A percentile compares a stretch with the other conserved stretches of the same genome.
phyloP scores from a whole-genome alignment of 495 filamentous ascomycete genomes.

The Podospora bellae-mahoneyi region DNA sequence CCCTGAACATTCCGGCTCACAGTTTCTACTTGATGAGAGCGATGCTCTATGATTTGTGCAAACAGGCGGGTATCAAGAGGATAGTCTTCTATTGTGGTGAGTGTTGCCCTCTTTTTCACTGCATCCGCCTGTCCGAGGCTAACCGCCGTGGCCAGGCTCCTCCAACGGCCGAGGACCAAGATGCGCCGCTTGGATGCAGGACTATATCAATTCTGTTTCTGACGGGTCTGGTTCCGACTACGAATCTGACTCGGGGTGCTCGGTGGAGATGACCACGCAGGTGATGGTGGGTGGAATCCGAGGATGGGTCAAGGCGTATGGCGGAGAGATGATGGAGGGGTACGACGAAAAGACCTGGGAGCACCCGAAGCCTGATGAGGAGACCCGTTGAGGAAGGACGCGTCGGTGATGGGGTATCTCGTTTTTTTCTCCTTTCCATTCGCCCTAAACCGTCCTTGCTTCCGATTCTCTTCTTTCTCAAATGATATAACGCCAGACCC shows the following conservation, averaged over 20 bases:
- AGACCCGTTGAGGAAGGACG: background rate
- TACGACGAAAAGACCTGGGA: conserved; percentile 48
- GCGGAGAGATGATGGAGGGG: conserved; percentile 43
- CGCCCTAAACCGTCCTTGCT: background rate
- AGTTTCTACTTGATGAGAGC: conserved; percentile 43
- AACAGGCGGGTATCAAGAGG: conserved; percentile 41
- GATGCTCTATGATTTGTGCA: conserved; percentile 40
- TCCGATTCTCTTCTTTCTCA: conserved; percentile 4
- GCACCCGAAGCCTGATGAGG: conserved; percentile 23
- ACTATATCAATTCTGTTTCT: conserved; percentile 36
- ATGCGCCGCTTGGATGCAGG: conserved; percentile 49
- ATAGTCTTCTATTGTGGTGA: conserved; percentile 51
- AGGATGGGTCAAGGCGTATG: conserved; percentile 49
- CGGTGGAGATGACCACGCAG: conserved; percentile 35
- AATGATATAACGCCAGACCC: conserved; percentile 18
- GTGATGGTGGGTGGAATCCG: conserved; percentile 49
- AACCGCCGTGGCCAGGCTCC: conserved; percentile 33
- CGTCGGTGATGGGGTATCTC: conserved; percentile 29
- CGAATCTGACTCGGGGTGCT: background rate
- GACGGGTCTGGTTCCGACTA: conserved; percentile 20
- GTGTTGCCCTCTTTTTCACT: conserved; percentile 15
- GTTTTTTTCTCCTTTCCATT: conserved; percentile 9
- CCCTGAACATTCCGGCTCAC: conserved; percentile 49
- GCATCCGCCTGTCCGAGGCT: background rate
- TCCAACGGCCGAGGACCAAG: conserved; percentile 44